Conservation (phyloP, 495 filamentous ascomycete genomes). For the Penicillium paxilli region DNA sequence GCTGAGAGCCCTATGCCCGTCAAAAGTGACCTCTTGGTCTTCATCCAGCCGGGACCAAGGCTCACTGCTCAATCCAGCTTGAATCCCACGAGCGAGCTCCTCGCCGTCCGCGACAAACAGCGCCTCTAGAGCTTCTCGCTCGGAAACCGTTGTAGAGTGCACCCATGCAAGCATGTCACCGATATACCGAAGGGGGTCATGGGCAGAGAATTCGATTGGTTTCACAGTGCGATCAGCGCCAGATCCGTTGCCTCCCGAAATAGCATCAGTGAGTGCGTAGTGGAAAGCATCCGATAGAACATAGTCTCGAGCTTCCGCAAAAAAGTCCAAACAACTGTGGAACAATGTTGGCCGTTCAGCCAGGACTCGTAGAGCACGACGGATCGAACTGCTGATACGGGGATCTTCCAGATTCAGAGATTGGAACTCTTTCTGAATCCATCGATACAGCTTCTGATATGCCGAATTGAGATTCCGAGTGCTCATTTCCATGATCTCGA, state of each 20-base stretch:
- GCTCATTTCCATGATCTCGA: conserved; percentile 89
- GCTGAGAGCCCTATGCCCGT: conserved; percentile 80
- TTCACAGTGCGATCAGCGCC: conserved; percentile 60
- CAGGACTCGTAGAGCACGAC: conserved; percentile 80
- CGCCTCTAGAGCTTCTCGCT: conserved; percentile 87
- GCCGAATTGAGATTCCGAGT: conserved; percentile 83
- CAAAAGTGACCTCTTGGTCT: conserved; percentile 66
- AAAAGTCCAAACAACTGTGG: conserved; percentile 91
- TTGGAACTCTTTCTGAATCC: conserved; percentile 94
- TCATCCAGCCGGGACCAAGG: conserved; percentile 71
- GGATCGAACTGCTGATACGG: conserved; percentile 83
- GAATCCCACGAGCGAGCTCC: conserved; percentile 81
- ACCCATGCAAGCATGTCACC: conserved; percentile 98
- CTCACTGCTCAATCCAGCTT: conserved; percentile 82
- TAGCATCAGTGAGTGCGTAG: conserved; percentile 78
- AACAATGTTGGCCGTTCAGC: conserved; percentile 89
- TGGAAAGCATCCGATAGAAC: conserved; percentile 90
- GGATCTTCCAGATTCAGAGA: conserved; percentile 91
- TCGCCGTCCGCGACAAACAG: conserved; percentile 92
- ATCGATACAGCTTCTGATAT: conserved; percentile 92
- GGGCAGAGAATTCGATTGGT: conserved; percentile 90
- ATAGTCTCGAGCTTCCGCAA: conserved; percentile 86
- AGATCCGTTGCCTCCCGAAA: conserved; percentile 30
- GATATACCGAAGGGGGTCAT: conserved; percentile 89
- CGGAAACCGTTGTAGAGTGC: conserved; percentile 90